Evolutionary conservation across 1,284 basidiomycete species (phyloP).

Genomic region (Ustilago cynodontis): DNA sequence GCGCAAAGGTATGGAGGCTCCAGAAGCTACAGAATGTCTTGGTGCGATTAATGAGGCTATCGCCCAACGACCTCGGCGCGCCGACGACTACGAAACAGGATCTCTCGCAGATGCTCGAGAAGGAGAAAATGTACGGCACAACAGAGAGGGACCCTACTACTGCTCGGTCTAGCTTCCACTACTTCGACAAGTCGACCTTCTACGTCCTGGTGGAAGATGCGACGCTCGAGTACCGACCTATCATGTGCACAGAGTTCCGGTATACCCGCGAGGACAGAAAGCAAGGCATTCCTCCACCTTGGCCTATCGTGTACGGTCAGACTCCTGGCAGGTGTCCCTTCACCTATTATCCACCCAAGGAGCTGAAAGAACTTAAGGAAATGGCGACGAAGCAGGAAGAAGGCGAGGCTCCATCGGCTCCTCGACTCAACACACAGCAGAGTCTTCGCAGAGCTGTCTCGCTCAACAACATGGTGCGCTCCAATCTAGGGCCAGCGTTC

Average conservation of each 20-base stretch:
- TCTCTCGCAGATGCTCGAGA: conserved; percentile 79
- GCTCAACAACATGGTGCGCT: conserved; percentile 79
- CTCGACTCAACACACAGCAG: conserved; percentile 28
- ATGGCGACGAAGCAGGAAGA: conserved; percentile 26
- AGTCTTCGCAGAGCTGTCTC: conserved; percentile 80
- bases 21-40: conserved; percentile 66
- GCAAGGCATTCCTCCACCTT: conserved; percentile 68
- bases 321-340: conserved; percentile 71
- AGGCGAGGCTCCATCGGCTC: conserved; percentile 10
- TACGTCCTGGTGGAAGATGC: conserved; percentile 94
- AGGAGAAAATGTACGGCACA: conserved; percentile 88
- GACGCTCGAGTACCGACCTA: conserved; percentile 77
- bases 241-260: conserved; percentile 74
- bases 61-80: conserved; percentile 29
- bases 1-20: conserved; percentile 89
- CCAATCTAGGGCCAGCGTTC: conserved; percentile 31
- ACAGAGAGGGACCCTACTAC: conserved; percentile 90
- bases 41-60: conserved; percentile 41
- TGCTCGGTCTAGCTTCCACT: conserved; percentile 86
- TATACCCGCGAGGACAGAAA: conserved; percentile 53
- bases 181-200: conserved; percentile 83
- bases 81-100: conserved; percentile 43
- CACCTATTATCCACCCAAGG: conserved; percentile 59
- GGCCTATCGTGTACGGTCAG: conserved; percentile 73
- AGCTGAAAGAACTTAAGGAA: conserved; percentile 23